Evolutionary conservation across 352 stramenopile species (phyloP).

Genomic region (Phytophthora chlamydospora): DNA sequence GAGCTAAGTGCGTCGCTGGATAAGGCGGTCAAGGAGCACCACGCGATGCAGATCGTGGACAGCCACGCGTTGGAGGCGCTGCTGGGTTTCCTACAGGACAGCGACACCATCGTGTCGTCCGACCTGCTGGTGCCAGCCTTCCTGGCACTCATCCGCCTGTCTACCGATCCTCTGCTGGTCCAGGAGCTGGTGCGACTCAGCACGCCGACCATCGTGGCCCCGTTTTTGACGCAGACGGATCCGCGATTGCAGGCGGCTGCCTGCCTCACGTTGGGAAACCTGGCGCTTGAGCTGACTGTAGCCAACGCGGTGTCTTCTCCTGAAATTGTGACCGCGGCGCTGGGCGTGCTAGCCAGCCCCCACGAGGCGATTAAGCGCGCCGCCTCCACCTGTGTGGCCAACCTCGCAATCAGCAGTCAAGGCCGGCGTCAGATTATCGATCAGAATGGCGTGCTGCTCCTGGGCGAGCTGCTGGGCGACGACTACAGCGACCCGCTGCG

Average conservation of each 20-base stretch:
- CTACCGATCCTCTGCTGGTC: constrained; percentile 50
- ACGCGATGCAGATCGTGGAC: constrained; percentile 63
- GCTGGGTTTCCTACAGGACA: constrained; percentile 57
- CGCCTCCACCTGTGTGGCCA: constrained; percentile 57
- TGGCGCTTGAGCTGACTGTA: constrained; percentile 54
- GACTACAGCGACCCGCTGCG: constrained; percentile 62
- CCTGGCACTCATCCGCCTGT: constrained; percentile 68
- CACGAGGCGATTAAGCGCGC: constrained; percentile 71
- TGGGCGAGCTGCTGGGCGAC: constrained; percentile 54
- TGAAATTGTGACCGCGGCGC: constrained; percentile 45
- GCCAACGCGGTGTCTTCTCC: constrained; percentile 37
- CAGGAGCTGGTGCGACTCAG: constrained; percentile 70
- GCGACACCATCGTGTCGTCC: constrained; percentile 48
- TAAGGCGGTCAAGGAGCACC: constrained; percentile 36
- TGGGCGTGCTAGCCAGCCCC: constrained; percentile 52
- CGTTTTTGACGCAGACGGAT: constrained; percentile 54
- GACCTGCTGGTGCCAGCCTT: constrained; percentile 68
- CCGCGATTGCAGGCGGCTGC: constrained; percentile 67
- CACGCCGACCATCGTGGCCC: constrained; percentile 39
- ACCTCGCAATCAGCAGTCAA: constrained; percentile 47
- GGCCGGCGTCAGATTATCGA: constrained; percentile 57
- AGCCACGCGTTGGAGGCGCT: constrained; percentile 53
- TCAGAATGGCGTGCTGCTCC: constrained; percentile 46
- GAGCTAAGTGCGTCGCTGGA: constrained; percentile 32
- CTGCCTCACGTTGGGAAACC: constrained; percentile 65